phyloP scores from a whole-genome alignment of 768 basidiomycete species.

The Phlebiopsis flavidoalba region DNA sequence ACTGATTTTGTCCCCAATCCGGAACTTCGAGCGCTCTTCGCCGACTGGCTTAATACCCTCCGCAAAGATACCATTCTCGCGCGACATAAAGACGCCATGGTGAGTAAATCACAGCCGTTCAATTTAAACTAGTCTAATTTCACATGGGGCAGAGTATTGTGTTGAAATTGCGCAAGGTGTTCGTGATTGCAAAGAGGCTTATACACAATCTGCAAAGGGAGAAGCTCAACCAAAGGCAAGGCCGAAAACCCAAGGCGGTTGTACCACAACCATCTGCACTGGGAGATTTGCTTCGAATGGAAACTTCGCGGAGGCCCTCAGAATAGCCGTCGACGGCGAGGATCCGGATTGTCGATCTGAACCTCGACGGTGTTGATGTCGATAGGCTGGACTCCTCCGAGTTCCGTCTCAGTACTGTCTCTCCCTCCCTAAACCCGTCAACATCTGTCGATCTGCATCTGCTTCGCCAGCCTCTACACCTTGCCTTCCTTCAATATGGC shows the following conservation, averaged over 20 bases:
- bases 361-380: constrained; percentile 40
- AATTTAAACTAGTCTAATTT: neutral
- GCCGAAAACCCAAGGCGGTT: neutral
- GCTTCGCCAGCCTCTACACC: constrained; percentile 56
- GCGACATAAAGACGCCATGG: constrained; percentile 64
- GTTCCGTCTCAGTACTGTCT: constrained; percentile 11
- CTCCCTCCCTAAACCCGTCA: constrained; percentile 18
- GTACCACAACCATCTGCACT: constrained; percentile 3
- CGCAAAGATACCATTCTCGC: constrained; percentile 65
- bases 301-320: constrained; percentile 49
- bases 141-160: constrained; percentile 58
- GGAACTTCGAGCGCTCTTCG: constrained; percentile 66
- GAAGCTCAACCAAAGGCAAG: neutral
- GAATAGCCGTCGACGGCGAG: constrained; percentile 41
- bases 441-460: constrained; percentile 53
- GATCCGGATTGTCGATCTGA: constrained; percentile 64
- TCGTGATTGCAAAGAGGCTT: constrained; percentile 71
- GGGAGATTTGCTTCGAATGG: constrained; percentile 30
- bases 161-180: constrained; percentile 76
- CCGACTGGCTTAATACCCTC: constrained; percentile 79
- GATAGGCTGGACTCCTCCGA: neutral
- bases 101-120: constrained; percentile 30
- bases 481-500: constrained; percentile 44
- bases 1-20: constrained; percentile 84
- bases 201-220: constrained; percentile 23